phyloP scores from a whole-genome alignment of 202 grass and related monocot genomes.

The Panicum hallii region DNA sequence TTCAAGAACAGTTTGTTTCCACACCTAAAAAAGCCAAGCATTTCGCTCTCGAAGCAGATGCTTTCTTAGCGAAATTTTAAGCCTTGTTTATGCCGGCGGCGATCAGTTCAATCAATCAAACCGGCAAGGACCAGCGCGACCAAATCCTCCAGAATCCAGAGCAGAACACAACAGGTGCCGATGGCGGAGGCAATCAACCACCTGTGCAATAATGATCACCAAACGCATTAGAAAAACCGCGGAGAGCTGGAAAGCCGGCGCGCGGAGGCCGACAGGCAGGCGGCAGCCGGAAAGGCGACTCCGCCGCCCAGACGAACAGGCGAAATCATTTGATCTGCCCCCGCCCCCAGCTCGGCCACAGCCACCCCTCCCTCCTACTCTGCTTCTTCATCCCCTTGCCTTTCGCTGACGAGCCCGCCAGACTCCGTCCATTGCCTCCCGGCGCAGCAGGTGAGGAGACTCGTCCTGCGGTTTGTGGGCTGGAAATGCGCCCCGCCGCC shows the following conservation, averaged over 20 bases:
- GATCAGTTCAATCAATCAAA: not conserved
- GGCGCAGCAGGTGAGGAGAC: not conserved
- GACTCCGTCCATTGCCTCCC: not conserved
- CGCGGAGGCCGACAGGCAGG: slow-evolving; percentile 15
- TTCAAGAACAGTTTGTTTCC: not conserved
- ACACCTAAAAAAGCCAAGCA: not conserved
- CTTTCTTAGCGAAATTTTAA: not conserved
- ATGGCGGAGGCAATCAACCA: not conserved
- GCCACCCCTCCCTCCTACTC: too few relatives aligned
- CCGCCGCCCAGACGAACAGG: not conserved
- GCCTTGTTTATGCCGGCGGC: not conserved
- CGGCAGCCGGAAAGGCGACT: slow-evolving; percentile 4
- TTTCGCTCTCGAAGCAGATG: not conserved
- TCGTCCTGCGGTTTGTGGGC: too few relatives aligned
- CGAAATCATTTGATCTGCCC: not conserved
- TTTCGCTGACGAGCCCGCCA: too few relatives aligned
- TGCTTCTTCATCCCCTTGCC: not conserved
- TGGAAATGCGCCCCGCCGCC: too few relatives aligned
- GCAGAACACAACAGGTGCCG: not conserved
- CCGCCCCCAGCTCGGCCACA: not conserved
- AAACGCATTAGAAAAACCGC: slow-evolving; percentile 32
- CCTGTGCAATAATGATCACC: slow-evolving; percentile 30
- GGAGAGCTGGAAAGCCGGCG: slow-evolving; percentile 46
- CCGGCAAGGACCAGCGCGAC: not conserved
- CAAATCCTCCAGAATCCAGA: not conserved